A percentile compares a stretch with the other conserved stretches of the same genome.
phyloP scores from a whole-genome alignment of 768 basidiomycete genomes.

The Tulasnella sp. region DNA sequence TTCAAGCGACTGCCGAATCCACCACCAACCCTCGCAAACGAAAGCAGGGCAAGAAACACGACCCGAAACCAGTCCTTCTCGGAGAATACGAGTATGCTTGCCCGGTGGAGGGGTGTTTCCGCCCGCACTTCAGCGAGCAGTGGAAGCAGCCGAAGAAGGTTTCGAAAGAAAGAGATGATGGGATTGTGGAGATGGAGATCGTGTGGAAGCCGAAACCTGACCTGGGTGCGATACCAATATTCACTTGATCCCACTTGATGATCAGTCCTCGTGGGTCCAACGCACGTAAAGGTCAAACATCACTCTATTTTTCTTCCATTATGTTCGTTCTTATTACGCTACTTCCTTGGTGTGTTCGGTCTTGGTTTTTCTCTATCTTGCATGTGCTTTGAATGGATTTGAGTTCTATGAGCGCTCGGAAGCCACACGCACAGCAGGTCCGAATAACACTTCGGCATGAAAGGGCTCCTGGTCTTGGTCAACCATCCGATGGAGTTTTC shows the following conservation, averaged over 20 bases:
- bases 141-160: neutral
- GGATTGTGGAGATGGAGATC: neutral
- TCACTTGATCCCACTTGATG: neutral
- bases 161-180: neutral
- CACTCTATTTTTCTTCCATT: neutral
- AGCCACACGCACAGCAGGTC: neutral
- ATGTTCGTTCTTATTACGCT: neutral
- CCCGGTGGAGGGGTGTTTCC: slow-evolving; percentile 1
- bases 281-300: neutral
- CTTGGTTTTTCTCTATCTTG: neutral
- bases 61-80: neutral
- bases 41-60: neutral
- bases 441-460: no score
- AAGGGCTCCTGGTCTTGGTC: no score
- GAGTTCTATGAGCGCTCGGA: neutral
- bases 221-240: slow-evolving; percentile 11
- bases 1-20: neutral
- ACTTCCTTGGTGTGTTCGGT: neutral
- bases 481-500: no score
- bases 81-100: slow-evolving; percentile 12
- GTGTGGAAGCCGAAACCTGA: slow-evolving; percentile 10
- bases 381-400: neutral
- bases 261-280: neutral
- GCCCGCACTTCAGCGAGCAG: neutral
- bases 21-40: neutral